Conservation (phyloP, 805 yeast genomes). For the Nakazawaea sp. region DNA sequence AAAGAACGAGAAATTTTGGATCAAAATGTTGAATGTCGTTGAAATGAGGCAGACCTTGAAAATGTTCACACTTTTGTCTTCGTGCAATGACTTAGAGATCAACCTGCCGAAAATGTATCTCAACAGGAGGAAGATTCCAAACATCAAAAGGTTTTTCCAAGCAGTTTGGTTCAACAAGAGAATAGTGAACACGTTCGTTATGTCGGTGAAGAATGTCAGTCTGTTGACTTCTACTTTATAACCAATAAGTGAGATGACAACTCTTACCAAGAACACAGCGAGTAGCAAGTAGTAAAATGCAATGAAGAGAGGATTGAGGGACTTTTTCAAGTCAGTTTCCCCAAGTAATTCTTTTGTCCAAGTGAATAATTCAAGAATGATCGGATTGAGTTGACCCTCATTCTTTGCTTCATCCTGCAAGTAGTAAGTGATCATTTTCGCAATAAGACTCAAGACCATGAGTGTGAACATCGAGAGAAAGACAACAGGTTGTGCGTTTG, state of each 20-base stretch:
- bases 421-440: slow-evolving; percentile 10
- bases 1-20: slow-evolving; percentile 77
- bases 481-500: slow-evolving; percentile 22
- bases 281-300: slow-evolving; percentile 24
- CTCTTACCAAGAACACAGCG: slow-evolving; percentile 25
- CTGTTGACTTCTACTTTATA: not conserved
- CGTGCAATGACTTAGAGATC: slow-evolving; percentile 2
- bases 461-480: slow-evolving; percentile 42
- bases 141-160: slow-evolving; percentile 41
- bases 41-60: slow-evolving; percentile 13
- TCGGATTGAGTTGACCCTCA: slow-evolving; percentile 14
- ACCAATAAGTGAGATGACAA: slow-evolving; percentile 16
- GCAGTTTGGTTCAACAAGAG: slow-evolving; percentile 45
- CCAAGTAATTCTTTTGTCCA: slow-evolving; percentile 25
- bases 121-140: slow-evolving; percentile 28
- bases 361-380: slow-evolving; percentile 16
- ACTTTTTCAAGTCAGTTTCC: slow-evolving; percentile 21
- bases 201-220: slow-evolving; percentile 25
- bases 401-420: slow-evolving; percentile 4
- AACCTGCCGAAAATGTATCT: slow-evolving; percentile 13
- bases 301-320: slow-evolving; percentile 27
- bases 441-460: slow-evolving; percentile 23
- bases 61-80: slow-evolving; percentile 12
- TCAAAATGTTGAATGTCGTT: slow-evolving; percentile 34
- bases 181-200: slow-evolving; percentile 29